Evolutionary conservation across 306 rosid genomes (phyloP), one percentile per base, ranked within the genome.

Genomic region (Fragaria nilgerrensis): DNA sequence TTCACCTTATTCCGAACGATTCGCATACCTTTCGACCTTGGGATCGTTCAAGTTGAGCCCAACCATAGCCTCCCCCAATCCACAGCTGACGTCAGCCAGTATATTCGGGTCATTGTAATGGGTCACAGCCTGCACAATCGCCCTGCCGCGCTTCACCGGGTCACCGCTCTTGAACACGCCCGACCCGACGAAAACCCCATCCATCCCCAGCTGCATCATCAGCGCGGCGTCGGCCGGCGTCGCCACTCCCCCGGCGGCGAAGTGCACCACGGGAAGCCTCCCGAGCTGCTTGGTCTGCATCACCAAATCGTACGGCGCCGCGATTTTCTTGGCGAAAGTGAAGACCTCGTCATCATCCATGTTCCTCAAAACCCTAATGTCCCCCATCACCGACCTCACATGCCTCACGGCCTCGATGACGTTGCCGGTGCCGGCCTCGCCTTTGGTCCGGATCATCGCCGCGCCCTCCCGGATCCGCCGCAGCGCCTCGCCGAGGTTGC

Each of bases 141-240:
- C 97, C 74, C 96, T 82, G 0, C 94, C 97, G n/a, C 97, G 81
- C 62, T 85, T 86, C 1, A 92, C 94, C 0, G 97, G 97, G 82
- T 93, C 97, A 0, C 97, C 97, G 22, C 97, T 93, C 88, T 93
- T 93, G 87, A 93, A 93, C 63, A 93, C 97, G 0, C 97, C 97
- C 1, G 97, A 93, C 0, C 97, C 97, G 0, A 93, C 96, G 43
- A 93, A 93, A 20, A 93, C 96, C 9, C 97, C 97, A 41, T 93
- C 97, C 56, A 96, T 90, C 1, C 97, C 97, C 45, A 93, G 75
- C 77, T 93, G 97, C 97, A 93, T 93, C 97, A 93, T 93, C 79
- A 93, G 61, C 11, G 97, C 97, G 0, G 97, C 97, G 34, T 93
- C 97, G 0, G 97, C 97, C 0, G 97, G 97, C 1, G 97, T 93